Percentiles rank a stretch among this genome's conserved stretches.
These are phyloP conservation scores for Teratosphaeria nubilosa DNA, from an alignment of 2,329 filamentous ascomycete species.

Conservation along the genomic window DNA sequence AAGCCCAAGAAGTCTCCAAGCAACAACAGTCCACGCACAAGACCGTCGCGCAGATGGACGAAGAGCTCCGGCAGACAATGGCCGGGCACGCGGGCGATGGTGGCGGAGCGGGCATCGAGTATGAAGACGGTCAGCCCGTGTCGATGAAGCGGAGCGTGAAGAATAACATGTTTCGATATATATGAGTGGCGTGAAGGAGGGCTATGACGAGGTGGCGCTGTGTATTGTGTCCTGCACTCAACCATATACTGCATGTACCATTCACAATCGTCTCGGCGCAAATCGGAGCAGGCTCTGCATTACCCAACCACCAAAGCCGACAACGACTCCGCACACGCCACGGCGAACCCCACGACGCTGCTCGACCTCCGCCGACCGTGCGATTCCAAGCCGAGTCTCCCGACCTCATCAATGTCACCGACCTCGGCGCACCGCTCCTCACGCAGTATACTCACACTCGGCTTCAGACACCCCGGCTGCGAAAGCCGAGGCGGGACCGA, in stretches of 20 bases:
- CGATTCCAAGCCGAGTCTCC: neutral
- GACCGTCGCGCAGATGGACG: conserved; percentile 53
- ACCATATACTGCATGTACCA: no score
- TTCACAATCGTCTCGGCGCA: no score
- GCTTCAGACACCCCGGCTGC: neutral
- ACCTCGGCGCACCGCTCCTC: neutral
- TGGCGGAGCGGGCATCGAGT: conserved; percentile 61
- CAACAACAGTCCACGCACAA: conserved; percentile 31
- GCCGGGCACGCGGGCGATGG: conserved; percentile 60
- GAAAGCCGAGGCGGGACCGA: neutral
- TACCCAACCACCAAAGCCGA: neutral
- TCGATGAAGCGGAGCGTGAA: conserved; percentile 64
- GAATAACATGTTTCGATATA: conserved; percentile 69
- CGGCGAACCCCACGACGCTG: neutral
- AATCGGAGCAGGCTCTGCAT: neutral
- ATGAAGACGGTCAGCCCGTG: conserved; percentile 62
- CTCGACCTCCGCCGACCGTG: neutral
- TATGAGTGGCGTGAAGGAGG: conserved; percentile 29
- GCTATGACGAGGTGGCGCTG: no score
- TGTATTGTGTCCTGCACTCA: no score
- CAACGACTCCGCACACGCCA: neutral
- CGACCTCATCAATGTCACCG: neutral
- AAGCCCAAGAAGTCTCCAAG: conserved; percentile 6
- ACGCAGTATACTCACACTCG: no score
- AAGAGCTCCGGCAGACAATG: conserved; percentile 55